These are phyloP conservation scores for Fusarium ambrosium DNA, from an alignment of 2,329 filamentous ascomycete species.

Conservation along the genomic window DNA sequence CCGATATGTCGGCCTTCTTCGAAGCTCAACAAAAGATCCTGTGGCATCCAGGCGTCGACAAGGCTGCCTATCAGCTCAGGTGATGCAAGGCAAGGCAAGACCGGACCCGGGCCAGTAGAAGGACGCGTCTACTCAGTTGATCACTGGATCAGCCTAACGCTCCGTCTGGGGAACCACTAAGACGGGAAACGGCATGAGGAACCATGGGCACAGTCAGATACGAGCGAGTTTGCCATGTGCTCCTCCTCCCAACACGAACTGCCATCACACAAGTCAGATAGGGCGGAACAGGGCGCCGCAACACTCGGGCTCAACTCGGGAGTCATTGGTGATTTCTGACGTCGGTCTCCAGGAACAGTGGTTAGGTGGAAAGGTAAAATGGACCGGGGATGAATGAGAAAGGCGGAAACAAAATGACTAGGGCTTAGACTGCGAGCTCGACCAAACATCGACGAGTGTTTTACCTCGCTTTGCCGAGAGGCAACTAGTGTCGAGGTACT, in stretches of 20 bases:
- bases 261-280: constrained; percentile 20
- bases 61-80: constrained; percentile 33
- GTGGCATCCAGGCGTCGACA: constrained; percentile 24
- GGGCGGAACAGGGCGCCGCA: constrained; percentile 10
- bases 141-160: constrained; percentile 30
- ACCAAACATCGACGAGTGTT: constrained; percentile 22
- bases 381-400: constrained; percentile 20
- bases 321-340: constrained; percentile 17
- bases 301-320: constrained; percentile 13
- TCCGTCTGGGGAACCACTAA: constrained; percentile 21
- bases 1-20: constrained; percentile 38
- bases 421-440: constrained; percentile 26
- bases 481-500: constrained; percentile 33
- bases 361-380: constrained; percentile 12
- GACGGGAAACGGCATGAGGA: constrained; percentile 37
- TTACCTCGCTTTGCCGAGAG: constrained; percentile 16
- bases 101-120: constrained; percentile 9
- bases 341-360: constrained; percentile 17
- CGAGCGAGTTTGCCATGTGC: constrained; percentile 33
- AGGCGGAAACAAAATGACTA: constrained; percentile 28
- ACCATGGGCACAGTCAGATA: constrained; percentile 27
- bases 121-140: constrained; percentile 25
- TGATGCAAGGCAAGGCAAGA: constrained; percentile 29
- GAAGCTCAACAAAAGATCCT: constrained; percentile 41
- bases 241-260: constrained; percentile 24